Evolutionary conservation across 306 rosid species (phyloP).

Genomic region (Castanea crenata): DNA sequence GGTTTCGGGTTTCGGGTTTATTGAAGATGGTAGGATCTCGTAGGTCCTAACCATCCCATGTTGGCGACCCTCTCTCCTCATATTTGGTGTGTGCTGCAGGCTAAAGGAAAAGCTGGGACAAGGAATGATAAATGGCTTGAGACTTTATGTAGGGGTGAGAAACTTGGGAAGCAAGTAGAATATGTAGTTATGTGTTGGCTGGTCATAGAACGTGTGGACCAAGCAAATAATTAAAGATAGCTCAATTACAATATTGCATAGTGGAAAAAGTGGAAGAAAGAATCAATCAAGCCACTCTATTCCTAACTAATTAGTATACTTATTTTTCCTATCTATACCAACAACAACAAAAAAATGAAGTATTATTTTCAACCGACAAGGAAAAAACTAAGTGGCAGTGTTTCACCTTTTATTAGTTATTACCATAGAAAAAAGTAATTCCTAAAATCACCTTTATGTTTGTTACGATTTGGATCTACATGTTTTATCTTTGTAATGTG

Average conservation of each 20-base stretch:
- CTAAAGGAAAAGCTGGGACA: not conserved
- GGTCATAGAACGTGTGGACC: slow-evolving; percentile 29
- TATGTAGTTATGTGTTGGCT: not conserved
- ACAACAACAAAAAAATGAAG: too few relatives aligned
- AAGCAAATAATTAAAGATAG: slow-evolving; percentile 18
- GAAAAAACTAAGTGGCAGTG: too few relatives aligned
- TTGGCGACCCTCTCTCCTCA: slow-evolving; percentile 88
- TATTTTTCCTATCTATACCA: too few relatives aligned
- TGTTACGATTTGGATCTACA: too few relatives aligned
- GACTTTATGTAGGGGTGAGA: not conserved
- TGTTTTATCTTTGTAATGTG: too few relatives aligned
- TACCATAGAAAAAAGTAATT: too few relatives aligned
- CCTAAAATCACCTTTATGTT: too few relatives aligned
- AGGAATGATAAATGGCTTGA: not conserved
- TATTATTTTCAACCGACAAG: too few relatives aligned
- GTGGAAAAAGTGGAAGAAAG: too few relatives aligned
- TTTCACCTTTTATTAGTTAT: too few relatives aligned
- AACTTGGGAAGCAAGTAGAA: slow-evolving; percentile 52
- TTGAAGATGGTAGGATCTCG: slow-evolving; percentile 38
- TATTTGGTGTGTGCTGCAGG: slow-evolving; percentile 19
- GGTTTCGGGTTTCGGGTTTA: slow-evolving; percentile 43
- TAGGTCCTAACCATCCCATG: slow-evolving; percentile 69
- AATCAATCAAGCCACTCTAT: too few relatives aligned
- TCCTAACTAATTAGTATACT: too few relatives aligned
- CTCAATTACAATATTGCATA: not conserved